Evolutionary conservation across 495 filamentous ascomycete species (phyloP).

Genomic region (Elaphomyces granulatus): DNA sequence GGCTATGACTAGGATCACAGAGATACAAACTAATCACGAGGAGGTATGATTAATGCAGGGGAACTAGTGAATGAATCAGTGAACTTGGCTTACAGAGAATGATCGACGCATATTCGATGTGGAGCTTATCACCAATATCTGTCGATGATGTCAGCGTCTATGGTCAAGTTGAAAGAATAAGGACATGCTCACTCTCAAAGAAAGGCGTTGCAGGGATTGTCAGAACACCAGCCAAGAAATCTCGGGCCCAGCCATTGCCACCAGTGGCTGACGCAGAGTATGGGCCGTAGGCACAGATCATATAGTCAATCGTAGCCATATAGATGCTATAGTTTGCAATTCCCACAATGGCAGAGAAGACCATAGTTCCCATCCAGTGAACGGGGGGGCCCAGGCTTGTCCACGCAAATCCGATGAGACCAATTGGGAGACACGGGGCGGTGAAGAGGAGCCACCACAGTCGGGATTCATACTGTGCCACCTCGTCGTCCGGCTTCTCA

Average conservation of each 20-base stretch:
- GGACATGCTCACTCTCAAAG: slow-evolving; percentile 30
- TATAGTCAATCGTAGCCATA: slow-evolving; percentile 66
- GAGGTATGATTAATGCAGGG: not conserved
- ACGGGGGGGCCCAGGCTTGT: slow-evolving; percentile 40
- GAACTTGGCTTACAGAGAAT: slow-evolving; percentile 43
- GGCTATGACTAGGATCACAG: slow-evolving; percentile 51
- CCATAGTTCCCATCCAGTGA: slow-evolving; percentile 52
- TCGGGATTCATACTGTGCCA: slow-evolving; percentile 45
- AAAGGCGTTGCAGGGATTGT: slow-evolving; percentile 64
- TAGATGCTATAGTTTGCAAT: slow-evolving; percentile 59
- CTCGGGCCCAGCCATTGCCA: slow-evolving; percentile 60
- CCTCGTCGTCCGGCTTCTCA: slow-evolving; percentile 37
- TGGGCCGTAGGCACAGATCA: slow-evolving; percentile 55
- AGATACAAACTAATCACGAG: slow-evolving; percentile 37
- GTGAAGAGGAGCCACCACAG: slow-evolving; percentile 45
- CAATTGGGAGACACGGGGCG: slow-evolving; percentile 42
- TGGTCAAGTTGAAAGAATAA: not conserved
- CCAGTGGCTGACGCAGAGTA: slow-evolving; percentile 61
- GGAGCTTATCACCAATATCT: slow-evolving; percentile 46
- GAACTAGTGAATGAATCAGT: no score
- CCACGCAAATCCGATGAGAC: slow-evolving; percentile 51
- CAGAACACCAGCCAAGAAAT: slow-evolving; percentile 69
- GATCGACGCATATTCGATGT: slow-evolving; percentile 54
- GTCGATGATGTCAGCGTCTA: no score
- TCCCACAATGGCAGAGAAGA: slow-evolving; percentile 49